These are phyloP conservation scores for Leccinum huronense DNA, from an alignment of 1,284 basidiomycete genomes.

Conservation along the genomic window DNA sequence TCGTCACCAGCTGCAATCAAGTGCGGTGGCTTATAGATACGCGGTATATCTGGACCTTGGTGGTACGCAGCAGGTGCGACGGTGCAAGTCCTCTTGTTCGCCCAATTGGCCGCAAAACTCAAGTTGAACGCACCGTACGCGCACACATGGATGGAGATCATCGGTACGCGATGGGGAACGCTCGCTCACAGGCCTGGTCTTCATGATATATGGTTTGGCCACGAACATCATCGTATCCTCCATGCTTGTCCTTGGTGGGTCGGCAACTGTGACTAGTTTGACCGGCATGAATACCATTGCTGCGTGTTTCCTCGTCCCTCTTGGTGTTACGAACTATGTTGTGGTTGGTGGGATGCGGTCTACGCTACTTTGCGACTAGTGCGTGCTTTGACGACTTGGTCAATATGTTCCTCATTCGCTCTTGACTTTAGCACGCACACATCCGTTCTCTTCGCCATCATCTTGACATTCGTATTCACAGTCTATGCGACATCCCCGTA, in stretches of 20 bases:
- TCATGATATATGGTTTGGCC: conserved; percentile 76
- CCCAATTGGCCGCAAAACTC: conserved; percentile 69
- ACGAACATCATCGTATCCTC: conserved; percentile 77
- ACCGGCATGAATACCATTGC: conserved; percentile 85
- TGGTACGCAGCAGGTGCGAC: conserved; percentile 73
- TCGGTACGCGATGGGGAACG: conserved; percentile 71
- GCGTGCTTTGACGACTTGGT: conserved; percentile 24
- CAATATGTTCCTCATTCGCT: conserved; percentile 21
- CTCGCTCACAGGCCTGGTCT: conserved; percentile 61
- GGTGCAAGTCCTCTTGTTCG: conserved; percentile 73
- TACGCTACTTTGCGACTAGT: conserved; percentile 60
- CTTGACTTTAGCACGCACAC: conserved; percentile 63
- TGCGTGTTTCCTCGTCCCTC: conserved; percentile 74
- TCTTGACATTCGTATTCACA: conserved; percentile 66
- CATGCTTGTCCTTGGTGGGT: conserved; percentile 63
- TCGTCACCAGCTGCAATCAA: conserved; percentile 63
- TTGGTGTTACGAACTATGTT: conserved; percentile 59
- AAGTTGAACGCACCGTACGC: conserved; percentile 69
- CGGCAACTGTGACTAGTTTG: conserved; percentile 74
- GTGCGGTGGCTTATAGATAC: conserved; percentile 81
- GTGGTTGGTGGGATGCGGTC: conserved; percentile 64
- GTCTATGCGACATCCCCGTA: conserved; percentile 75
- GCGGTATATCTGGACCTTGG: conserved; percentile 68
- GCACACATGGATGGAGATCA: conserved; percentile 58
- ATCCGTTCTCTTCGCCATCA: conserved; percentile 77